Evolutionary conservation across 345 rosid genomes (phyloP).

Genomic region (Boechera retrofracta): DNA sequence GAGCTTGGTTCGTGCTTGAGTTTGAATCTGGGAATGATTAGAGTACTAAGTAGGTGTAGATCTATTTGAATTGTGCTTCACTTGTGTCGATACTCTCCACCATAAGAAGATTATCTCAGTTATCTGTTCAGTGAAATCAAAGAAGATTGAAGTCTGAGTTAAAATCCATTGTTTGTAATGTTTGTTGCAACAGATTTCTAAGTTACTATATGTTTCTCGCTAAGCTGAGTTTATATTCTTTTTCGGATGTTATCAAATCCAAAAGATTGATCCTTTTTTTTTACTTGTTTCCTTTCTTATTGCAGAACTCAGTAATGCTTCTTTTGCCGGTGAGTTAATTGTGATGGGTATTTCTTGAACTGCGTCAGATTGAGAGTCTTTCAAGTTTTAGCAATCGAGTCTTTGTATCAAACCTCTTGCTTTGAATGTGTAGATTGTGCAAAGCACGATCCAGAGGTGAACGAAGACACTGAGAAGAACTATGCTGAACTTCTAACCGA

Average conservation of each 20-base stretch:
- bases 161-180: not conserved
- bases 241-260: slow-evolving; percentile 2
- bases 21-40: not conserved
- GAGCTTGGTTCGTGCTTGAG: slow-evolving; percentile 11
- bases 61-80: not conserved
- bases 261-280: slow-evolving; percentile 18
- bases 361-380: not conserved
- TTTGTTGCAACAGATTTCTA: not conserved
- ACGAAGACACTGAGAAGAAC: slow-evolving; percentile 87
- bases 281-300: slow-evolving; percentile 28
- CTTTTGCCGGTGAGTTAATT: slow-evolving; percentile 65
- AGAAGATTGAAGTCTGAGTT: not conserved
- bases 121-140: not conserved
- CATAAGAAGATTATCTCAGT: not conserved
- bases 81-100: not conserved
- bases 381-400: not conserved
- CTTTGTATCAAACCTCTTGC: not conserved
- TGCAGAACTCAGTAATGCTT: slow-evolving; percentile 76
- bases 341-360: not conserved
- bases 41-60: slow-evolving; percentile 2
- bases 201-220: not conserved
- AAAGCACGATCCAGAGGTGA: slow-evolving; percentile 83
- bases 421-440: slow-evolving; percentile 62
- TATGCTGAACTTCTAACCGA: slow-evolving; percentile 76
- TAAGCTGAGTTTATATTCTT: not conserved